Evolutionary conservation across 2,329 filamentous ascomycete species (phyloP).

Genomic region (Mycosphaerella arachidis): DNA sequence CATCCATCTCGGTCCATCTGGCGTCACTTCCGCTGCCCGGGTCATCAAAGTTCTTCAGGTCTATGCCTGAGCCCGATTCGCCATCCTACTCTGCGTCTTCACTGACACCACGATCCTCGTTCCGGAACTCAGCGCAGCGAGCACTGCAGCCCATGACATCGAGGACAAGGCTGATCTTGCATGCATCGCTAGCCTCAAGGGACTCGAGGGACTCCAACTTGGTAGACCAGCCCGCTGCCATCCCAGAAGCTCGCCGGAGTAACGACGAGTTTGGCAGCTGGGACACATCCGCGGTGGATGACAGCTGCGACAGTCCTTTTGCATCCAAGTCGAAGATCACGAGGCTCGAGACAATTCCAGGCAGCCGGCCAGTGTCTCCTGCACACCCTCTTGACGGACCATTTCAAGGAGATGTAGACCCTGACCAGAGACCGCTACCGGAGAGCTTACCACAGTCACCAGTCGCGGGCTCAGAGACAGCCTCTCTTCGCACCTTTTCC

Average conservation of each 20-base stretch:
- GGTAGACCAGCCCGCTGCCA: conserved; percentile 20
- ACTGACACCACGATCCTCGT: conserved; percentile 22
- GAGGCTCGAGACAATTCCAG: conserved; percentile 66
- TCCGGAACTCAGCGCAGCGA: conserved; percentile 19
- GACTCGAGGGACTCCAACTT: conserved; percentile 29
- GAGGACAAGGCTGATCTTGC: conserved; percentile 42
- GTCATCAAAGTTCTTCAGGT: conserved; percentile 18
- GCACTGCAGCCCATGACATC: conserved; percentile 9
- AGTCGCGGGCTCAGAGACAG: conserved; percentile 9
- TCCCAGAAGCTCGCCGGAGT: conserved; percentile 36
- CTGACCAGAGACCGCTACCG: conserved; percentile 13
- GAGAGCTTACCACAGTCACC: conserved; percentile 9
- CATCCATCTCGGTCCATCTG: conserved; percentile 22
- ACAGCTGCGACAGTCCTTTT: conserved; percentile 56
- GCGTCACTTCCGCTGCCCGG: conserved; percentile 22
- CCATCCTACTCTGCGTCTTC: conserved; percentile 19
- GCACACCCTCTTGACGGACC: conserved; percentile 55
- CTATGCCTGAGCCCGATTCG: conserved; percentile 17
- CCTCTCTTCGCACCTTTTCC: conserved; percentile 10
- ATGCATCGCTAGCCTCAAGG: conserved; percentile 48
- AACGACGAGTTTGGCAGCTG: conserved; percentile 66
- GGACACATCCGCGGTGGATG: conserved; percentile 66
- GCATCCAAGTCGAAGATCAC: conserved; percentile 43
- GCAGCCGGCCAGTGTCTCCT: conserved; percentile 62
- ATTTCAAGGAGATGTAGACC: conserved; percentile 41